These are phyloP conservation scores for Calocera viscosa DNA, from an alignment of 768 basidiomycete species.

Conservation along the genomic window DNA sequence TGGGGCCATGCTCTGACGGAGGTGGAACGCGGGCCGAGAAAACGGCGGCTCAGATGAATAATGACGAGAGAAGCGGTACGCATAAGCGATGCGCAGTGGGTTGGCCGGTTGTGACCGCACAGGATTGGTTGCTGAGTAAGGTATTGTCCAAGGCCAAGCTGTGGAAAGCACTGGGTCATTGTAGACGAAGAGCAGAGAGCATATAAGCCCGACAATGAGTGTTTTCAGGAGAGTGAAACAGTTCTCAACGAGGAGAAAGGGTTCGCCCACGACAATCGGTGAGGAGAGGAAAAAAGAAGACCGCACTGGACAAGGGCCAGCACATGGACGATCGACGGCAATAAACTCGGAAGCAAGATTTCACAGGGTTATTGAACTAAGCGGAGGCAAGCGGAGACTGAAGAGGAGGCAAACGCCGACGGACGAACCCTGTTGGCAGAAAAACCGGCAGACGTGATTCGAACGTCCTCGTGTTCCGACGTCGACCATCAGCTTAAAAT, in stretches of 20 bases:
- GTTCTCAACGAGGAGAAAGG: background rate
- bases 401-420: background rate
- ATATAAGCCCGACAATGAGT: background rate
- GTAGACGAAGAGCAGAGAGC: background rate
- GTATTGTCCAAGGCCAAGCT: background rate
- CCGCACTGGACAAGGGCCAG: background rate
- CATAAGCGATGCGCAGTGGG: background rate
- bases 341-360: background rate
- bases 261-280: background rate
- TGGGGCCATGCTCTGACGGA: background rate
- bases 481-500: slow-evolving; percentile 5
- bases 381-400: background rate
- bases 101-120: background rate
- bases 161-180: background rate
- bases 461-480: background rate
- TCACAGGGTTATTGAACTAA: background rate
- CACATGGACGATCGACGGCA: slow-evolving; percentile 1
- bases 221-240: background rate
- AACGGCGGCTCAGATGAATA: background rate
- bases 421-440: background rate
- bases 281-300: background rate
- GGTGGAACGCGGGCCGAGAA: background rate
- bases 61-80: background rate
- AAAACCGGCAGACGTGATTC: background rate
- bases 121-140: background rate